phyloP scores from a whole-genome alignment of 108 stramenopile genomes.

The Ochromonas danica region DNA sequence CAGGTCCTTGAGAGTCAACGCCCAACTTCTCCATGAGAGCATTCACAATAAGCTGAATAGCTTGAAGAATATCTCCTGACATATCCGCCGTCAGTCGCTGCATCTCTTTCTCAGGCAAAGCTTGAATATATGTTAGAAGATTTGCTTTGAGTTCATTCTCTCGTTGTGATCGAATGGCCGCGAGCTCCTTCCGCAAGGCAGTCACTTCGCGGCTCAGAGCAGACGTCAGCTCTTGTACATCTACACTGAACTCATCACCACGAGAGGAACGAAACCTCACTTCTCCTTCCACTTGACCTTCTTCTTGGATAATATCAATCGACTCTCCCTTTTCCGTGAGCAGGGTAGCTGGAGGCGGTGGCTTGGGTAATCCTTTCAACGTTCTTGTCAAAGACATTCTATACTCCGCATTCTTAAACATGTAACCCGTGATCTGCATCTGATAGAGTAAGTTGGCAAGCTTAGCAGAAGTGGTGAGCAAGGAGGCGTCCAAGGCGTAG shows the following conservation, averaged over 20 bases:
- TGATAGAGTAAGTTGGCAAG: slow-evolving; percentile 92
- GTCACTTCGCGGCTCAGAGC: slow-evolving; percentile 76
- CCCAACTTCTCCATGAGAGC: slow-evolving; percentile 71
- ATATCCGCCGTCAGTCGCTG: slow-evolving; percentile 71
- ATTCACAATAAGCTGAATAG: slow-evolving; percentile 88
- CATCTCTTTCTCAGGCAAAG: slow-evolving; percentile 76
- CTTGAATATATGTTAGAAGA: slow-evolving; percentile 81
- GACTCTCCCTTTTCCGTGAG: slow-evolving; percentile 20
- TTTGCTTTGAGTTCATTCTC: slow-evolving; percentile 72
- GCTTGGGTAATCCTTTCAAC: slow-evolving; percentile 50
- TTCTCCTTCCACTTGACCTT: neutral
- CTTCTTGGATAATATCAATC: neutral
- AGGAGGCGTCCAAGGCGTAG: slow-evolving; percentile 84
- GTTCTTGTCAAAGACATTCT: slow-evolving; percentile 68
- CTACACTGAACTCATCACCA: slow-evolving; percentile 75
- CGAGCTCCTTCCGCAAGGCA: slow-evolving; percentile 60
- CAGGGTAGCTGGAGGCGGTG: neutral
- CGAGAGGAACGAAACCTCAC: slow-evolving; percentile 42
- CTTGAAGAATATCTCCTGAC: slow-evolving; percentile 83
- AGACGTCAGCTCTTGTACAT: slow-evolving; percentile 84
- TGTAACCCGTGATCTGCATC: slow-evolving; percentile 94
- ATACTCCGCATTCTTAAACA: slow-evolving; percentile 96
- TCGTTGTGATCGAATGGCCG: slow-evolving; percentile 58
- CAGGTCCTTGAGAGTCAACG: slow-evolving; percentile 54
- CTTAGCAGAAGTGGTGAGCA: slow-evolving; percentile 76